phyloP scores from a whole-genome alignment of 192 early-diverging fungal species.

The Coemansia sp. region DNA sequence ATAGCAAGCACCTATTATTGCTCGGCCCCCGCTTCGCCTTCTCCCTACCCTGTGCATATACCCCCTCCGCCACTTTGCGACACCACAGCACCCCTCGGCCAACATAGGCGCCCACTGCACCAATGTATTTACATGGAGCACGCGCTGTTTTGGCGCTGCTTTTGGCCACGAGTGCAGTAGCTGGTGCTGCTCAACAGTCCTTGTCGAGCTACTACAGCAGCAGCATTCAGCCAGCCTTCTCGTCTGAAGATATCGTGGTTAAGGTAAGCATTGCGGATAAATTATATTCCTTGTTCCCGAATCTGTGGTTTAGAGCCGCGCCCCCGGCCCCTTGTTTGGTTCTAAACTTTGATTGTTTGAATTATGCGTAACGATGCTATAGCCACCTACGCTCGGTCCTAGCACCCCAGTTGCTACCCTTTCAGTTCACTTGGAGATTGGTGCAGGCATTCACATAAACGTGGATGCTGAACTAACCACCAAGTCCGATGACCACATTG shows the following conservation, averaged over 20 bases:
- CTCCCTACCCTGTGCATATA: no score
- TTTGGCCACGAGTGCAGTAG: conserved; percentile 14
- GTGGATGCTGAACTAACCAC: no score
- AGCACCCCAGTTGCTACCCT: no score
- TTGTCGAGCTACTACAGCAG: not conserved
- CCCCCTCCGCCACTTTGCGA: not conserved
- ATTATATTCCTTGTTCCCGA: no score
- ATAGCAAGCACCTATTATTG: not conserved
- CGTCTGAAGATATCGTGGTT: not conserved
- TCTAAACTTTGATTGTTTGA: no score
- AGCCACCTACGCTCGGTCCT: no score
- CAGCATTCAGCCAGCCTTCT: not conserved
- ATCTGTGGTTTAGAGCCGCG: not conserved
- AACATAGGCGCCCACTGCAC: not conserved
- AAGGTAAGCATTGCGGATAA: not conserved
- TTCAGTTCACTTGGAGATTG: no score
- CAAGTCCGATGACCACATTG: no score
- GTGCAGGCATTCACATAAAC: no score
- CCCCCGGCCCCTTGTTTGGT: no score
- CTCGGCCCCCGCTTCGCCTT: no score
- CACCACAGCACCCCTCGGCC: not conserved
- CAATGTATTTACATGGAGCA: conserved; percentile 30
- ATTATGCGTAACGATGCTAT: no score
- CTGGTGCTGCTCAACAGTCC: conserved; percentile 5
- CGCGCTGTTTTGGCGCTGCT: conserved; percentile 35